Percentiles rank a stretch among this genome's conserved stretches.
Conservation (phyloP, 2,329 filamentous ascomycete species). For the Ceratocystiopsis sp. region DNA sequence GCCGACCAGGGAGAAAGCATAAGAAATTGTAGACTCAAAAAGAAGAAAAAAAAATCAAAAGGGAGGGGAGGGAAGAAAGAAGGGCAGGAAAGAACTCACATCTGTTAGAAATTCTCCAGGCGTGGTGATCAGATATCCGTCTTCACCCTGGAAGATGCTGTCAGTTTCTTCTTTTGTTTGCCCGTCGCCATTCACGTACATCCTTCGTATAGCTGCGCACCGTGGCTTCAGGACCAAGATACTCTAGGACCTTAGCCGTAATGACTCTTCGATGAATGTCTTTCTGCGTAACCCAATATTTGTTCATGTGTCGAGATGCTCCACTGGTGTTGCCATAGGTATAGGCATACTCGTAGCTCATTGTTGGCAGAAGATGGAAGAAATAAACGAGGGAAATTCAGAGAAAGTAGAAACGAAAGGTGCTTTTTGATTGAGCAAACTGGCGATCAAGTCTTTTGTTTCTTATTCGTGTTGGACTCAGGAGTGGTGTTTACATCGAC, state of each 20-base stretch:
- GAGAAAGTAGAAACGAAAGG: not conserved
- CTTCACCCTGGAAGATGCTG: constrained; percentile 30
- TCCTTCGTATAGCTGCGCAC: constrained; percentile 39
- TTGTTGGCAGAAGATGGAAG: not conserved
- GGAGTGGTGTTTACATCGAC: too few relatives aligned
- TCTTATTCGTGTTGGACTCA: too few relatives aligned
- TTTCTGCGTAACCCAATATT: constrained; percentile 42
- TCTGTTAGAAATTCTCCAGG: constrained; percentile 41
- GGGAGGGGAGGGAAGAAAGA: not conserved
- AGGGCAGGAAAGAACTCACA: constrained; percentile 22
- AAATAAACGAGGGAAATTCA: not conserved
- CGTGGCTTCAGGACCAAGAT: constrained; percentile 39
- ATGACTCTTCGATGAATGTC: constrained; percentile 46
- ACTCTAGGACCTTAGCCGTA: constrained; percentile 38
- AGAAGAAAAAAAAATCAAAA: not conserved
- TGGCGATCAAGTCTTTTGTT: too few relatives aligned
- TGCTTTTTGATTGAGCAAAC: not conserved
- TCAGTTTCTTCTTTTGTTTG: not conserved
- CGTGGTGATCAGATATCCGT: constrained; percentile 42
- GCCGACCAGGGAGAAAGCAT: not conserved
- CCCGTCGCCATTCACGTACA: constrained; percentile 18
- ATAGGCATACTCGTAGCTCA: too few relatives aligned
- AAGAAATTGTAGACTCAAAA: not conserved
- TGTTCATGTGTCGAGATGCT: constrained; percentile 22
- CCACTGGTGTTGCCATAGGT: constrained; percentile 8